Percentiles rank a stretch among this genome's conserved stretches.
Evolutionary conservation across 75 land plant genomes (phyloP).

Genomic region (Picea glauca): DNA sequence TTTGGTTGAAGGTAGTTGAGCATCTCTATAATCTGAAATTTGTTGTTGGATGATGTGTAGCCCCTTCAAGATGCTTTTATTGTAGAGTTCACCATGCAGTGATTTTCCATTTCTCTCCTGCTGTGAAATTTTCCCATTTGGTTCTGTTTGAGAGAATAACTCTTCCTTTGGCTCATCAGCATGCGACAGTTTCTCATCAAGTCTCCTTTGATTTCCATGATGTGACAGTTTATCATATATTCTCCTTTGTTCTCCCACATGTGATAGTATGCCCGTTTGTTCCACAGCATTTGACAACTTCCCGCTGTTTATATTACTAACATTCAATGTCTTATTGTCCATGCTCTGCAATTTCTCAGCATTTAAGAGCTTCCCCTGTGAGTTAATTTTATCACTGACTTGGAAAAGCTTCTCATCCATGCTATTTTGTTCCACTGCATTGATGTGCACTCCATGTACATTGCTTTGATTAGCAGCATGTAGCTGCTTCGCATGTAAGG

Average conservation of each 20-base stretch:
- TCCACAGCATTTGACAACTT: neutral
- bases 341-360: neutral
- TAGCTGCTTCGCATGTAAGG: neutral
- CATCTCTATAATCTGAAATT: neutral
- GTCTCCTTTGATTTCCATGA: neutral
- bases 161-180: neutral
- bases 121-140: neutral
- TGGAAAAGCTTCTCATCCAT: neutral
- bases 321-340: neutral
- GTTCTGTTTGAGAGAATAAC: neutral
- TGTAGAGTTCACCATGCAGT: neutral
- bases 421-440: neutral
- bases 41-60: neutral
- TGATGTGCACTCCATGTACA: neutral
- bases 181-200: neutral
- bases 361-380: neutral
- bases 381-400: neutral
- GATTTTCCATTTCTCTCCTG: neutral
- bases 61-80: neutral
- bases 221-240: neutral
- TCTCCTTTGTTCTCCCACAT: neutral
- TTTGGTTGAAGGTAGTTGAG: neutral
- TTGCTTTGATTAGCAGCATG: neutral
- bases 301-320: neutral
- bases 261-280: neutral